Conservation (phyloP, 2,329 filamentous ascomycete species). For the Ploettnerulaceae sp. region DNA sequence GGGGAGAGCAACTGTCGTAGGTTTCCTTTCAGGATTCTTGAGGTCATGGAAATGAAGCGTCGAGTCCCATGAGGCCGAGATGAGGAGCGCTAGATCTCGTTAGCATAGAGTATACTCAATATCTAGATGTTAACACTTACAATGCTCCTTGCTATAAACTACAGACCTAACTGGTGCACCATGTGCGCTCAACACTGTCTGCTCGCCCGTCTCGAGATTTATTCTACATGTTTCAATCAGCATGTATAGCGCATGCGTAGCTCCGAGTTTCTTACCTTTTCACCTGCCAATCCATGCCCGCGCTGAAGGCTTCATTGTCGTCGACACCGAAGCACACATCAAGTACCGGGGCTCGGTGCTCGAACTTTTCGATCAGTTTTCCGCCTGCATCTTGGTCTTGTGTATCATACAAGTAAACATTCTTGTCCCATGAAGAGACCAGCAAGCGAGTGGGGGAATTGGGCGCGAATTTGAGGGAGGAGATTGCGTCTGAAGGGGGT, state of each 20-base stretch:
- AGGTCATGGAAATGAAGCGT: slow-evolving; percentile 81
- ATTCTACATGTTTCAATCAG: slow-evolving; percentile 44
- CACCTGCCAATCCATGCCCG: slow-evolving; percentile 82
- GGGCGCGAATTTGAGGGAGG: slow-evolving; percentile 79
- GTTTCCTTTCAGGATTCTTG: slow-evolving; percentile 44
- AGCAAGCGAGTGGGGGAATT: slow-evolving; percentile 68
- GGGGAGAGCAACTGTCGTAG: slow-evolving; percentile 66
- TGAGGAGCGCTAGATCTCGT: slow-evolving; percentile 54
- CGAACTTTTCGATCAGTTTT: slow-evolving; percentile 65
- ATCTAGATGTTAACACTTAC: slow-evolving; percentile 40
- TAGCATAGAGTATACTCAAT: slow-evolving; percentile 1
- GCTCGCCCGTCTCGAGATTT: slow-evolving; percentile 65
- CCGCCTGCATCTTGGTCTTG: slow-evolving; percentile 48
- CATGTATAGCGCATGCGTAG: neutral
- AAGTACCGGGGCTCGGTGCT: slow-evolving; percentile 79
- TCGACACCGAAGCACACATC: slow-evolving; percentile 86
- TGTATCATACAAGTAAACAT: slow-evolving; percentile 84
- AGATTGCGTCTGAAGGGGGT: slow-evolving; percentile 82
- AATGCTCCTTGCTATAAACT: slow-evolving; percentile 71
- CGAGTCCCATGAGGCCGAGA: slow-evolving; percentile 91
- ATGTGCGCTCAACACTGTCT: slow-evolving; percentile 75
- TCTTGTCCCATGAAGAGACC: slow-evolving; percentile 93
- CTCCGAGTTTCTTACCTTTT: slow-evolving; percentile 49
- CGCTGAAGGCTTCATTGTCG: slow-evolving; percentile 80
- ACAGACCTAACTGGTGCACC: slow-evolving; percentile 74